Evolutionary conservation across 2,329 filamentous ascomycete genomes (phyloP), one percentile per base, ranked within the genome.

Genomic region (Colletotrichum graminicola): DNA sequence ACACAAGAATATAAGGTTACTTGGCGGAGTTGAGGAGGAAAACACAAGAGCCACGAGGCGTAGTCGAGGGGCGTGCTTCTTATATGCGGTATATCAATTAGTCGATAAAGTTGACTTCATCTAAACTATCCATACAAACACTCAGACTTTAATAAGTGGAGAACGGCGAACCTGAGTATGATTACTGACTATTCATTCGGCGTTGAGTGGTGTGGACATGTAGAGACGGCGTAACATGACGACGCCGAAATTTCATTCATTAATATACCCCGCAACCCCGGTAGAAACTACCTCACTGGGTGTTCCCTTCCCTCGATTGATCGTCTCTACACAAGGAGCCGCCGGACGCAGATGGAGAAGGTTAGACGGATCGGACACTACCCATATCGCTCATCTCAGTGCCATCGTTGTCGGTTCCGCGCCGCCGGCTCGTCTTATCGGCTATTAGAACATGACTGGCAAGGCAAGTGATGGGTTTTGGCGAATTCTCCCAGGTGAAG

Each of bases 401-500:
- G 36, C 66, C 66, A 39, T 72, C 60, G 51, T 61, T 54, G 32
- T 61, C 55, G 39, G n/a, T 26, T n/a, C 39, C 54, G n/a, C 47
- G 60, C 49, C 51, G 61, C 36, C 47, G 47, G 62, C 61, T 55
- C 41, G 55, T 56, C 67, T 72, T 69, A 56, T 66, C 52, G 55
- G 64, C 60, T 56, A 34, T 60, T 62, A 71, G 66, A 56, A 61
- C 54, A 56, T 63, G 51, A 34, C 60, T 34, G 56, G 62, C 51
- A 51, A 70, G 43, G 52, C 60, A 29, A 32, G 36, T 52, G 51
- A 84, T 77, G 7, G 81, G 76, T 2, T 77, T 75, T 0, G 85
- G 86, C 5, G 79, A 76, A 45, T 77, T 79, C 75, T 88, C 84
- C 65, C 85, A 80, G 1, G 84, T 83, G 63, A 85, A 82, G 2